Conservation (phyloP, 129 eudicot genomes). For the Flaveria ramosissima region DNA sequence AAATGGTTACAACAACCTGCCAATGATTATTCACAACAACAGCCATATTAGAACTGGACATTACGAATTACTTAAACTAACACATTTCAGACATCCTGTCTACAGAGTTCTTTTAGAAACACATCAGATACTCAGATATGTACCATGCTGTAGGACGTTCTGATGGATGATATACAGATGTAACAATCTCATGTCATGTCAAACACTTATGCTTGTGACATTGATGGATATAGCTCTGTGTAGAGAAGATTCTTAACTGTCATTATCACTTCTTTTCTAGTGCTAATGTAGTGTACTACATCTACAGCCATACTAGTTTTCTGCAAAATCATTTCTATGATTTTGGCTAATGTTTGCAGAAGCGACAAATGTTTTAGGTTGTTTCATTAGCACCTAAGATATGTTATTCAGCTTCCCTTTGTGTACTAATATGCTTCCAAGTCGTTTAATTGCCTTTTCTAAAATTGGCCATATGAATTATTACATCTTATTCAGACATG, state of each 20-base stretch:
- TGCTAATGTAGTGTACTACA: not conserved
- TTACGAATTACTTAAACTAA: not conserved
- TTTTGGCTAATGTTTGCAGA: not conserved
- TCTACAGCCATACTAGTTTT: not conserved
- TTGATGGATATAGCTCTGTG: not conserved
- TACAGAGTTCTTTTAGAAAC: not conserved
- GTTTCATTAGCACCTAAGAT: too few relatives aligned
- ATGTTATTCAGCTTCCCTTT: not conserved
- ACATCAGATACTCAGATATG: not conserved
- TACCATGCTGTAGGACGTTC: not conserved
- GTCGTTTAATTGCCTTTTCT: not conserved
- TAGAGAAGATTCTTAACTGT: not conserved
- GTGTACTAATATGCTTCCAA: not conserved
- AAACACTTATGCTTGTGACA: not conserved
- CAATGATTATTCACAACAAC: slow-evolving; percentile 21
- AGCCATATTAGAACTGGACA: slow-evolving; percentile 2
- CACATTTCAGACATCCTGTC: not conserved
- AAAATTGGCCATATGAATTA: not conserved
- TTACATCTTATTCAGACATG: not conserved
- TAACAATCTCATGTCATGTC: not conserved
- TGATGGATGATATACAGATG: not conserved
- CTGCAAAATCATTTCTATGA: not conserved
- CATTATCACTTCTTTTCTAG: not conserved
- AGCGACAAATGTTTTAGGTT: too few relatives aligned
- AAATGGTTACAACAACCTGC: slow-evolving; percentile 96